Base-by-base conservation (phyloP, 768 basidiomycete species). In the Collybia sp. region DNA sequence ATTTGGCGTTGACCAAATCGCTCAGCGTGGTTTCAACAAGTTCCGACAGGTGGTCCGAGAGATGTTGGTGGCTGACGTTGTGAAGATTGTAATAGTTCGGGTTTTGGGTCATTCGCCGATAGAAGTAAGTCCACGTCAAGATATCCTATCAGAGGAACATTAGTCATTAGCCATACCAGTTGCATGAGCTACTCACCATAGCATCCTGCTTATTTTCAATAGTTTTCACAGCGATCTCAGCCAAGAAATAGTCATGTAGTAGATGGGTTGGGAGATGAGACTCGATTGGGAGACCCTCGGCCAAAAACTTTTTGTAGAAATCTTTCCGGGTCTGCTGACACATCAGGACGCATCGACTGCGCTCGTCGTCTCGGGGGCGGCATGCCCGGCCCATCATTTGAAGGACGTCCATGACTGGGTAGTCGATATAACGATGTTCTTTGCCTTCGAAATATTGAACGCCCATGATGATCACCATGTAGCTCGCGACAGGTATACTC, bases 351-450 rank as follows among this genome's bases (percentile, higher is more conserved):
- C 95, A 98, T 12, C 93, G 87, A 55, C 91, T 93, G 48, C 86
- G 83, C 2, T 87, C 83, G 54, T 98, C 96, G 55, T 92, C 82
- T 34, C 69, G 64, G 6, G 96, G 95, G 12, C 94, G 85, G 62
- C 94, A 97, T 0, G 96, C 96, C n/a, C 85, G 81, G 36, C 95
- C 96, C 85, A 98, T 95, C 95, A 99, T 98, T 61, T 98, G 96
- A 1, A 98, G 77, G 5, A 99, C 89, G 56, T 98, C 95, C 79
- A 95, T 95, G 48, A 99, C 93, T 3, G 95, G 93, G 60, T 98
- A 97, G 64, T 98, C 96, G 53, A 94, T 77, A 54, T 99, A 99
- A 38, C 96, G 88, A 60, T 98, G 96, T 57, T 99, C 96, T 65
- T 93, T 90, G 59, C 95, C 95, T 63, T 98, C 94, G 56, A 88